Conservation (phyloP, 164 flowering plant species). For the Tetrastigma voinierianum region DNA sequence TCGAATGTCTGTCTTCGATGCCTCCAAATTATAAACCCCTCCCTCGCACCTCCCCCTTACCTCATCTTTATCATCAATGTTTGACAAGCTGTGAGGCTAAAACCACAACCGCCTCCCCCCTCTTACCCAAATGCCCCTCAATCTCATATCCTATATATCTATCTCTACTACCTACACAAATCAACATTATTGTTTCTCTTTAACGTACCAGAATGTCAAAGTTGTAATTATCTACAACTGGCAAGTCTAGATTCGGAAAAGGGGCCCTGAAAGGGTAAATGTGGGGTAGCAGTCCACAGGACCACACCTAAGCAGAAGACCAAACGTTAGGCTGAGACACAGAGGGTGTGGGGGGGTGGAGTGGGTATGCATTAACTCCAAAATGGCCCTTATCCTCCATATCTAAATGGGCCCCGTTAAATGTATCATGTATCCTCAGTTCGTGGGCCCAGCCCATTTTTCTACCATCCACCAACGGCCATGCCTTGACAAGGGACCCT, state of each 20-base stretch:
- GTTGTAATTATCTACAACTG: too few species aligned
- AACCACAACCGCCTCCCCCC: neutral
- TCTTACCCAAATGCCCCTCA: neutral
- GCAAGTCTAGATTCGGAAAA: neutral
- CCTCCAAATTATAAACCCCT: constrained; percentile 9
- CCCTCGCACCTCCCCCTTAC: too few species aligned
- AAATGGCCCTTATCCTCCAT: constrained; percentile 24
- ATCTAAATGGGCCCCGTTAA: constrained; percentile 23
- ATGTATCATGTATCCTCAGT: constrained; percentile 7
- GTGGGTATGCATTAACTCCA: constrained; percentile 14
- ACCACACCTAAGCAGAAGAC: constrained; percentile 13
- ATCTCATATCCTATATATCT: neutral
- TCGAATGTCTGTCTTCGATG: constrained; percentile 34
- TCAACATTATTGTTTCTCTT: too few species aligned
- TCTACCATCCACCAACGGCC: constrained; percentile 9
- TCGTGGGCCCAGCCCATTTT: constrained; percentile 1
- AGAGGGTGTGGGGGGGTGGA: constrained; percentile 4
- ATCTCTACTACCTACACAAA: too few species aligned
- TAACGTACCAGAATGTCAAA: too few species aligned
- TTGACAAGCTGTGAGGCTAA: neutral
- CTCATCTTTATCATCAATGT: neutral
- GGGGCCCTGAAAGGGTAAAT: neutral
- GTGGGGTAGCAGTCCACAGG: constrained; percentile 9
- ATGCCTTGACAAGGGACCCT: neutral
- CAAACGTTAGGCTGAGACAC: too few species aligned